A percentile compares a stretch with the other conserved stretches of the same genome.
phyloP scores from a whole-genome alignment of 805 yeast species.

The Cyberlindnera maritima region DNA sequence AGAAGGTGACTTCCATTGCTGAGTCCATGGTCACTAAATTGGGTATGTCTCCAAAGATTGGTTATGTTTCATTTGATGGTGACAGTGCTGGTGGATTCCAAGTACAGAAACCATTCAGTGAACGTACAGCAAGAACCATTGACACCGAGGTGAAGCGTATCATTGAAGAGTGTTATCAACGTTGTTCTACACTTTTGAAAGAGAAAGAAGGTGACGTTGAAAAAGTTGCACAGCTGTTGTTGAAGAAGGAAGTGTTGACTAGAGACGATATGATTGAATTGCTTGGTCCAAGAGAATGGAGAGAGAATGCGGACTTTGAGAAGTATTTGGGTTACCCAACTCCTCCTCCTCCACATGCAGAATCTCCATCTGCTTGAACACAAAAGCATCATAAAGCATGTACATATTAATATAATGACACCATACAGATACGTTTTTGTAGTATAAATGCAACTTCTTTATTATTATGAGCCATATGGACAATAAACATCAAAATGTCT shows the following conservation, averaged over 20 bases:
- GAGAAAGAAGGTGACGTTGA: constrained; percentile 62
- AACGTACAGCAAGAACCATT: constrained; percentile 62
- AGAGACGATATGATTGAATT: constrained; percentile 77
- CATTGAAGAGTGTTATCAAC: constrained; percentile 60
- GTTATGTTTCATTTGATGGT: constrained; percentile 56
- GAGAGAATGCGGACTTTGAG: constrained; percentile 86
- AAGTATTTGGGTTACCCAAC: constrained; percentile 68
- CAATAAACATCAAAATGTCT: constrained; percentile 34
- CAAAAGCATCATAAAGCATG: not conserved
- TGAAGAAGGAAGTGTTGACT: constrained; percentile 72
- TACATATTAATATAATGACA: constrained; percentile 6
- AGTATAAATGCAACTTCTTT: no score
- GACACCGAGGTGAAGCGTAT: constrained; percentile 69
- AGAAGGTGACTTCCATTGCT: constrained; percentile 87
- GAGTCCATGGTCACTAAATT: constrained; percentile 82
- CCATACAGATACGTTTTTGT: not conserved
- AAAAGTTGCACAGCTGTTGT: constrained; percentile 70
- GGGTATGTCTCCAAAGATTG: constrained; percentile 85
- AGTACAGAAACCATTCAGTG: constrained; percentile 65
- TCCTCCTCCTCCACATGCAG: constrained; percentile 21
- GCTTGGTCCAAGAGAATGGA: constrained; percentile 76
- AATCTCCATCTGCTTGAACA: constrained; percentile 3
- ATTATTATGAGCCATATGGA: no score
- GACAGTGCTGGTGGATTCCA: constrained; percentile 51
- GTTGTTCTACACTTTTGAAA: constrained; percentile 54